These are phyloP conservation scores for Teunomyces stri DNA, from an alignment of 805 yeast genomes.

Conservation along the genomic window DNA sequence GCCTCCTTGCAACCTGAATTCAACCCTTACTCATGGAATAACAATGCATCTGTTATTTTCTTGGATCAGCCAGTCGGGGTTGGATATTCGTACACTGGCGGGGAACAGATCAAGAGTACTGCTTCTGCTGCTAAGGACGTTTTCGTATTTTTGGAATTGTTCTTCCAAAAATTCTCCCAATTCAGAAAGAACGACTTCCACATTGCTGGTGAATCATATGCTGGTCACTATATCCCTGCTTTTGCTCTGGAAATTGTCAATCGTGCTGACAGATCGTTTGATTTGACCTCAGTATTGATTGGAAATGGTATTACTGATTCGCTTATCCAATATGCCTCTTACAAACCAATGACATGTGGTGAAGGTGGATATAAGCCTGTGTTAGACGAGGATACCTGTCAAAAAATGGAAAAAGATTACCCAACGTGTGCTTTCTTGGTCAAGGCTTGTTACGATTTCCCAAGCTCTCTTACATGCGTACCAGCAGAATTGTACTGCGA, in stretches of 20 bases:
- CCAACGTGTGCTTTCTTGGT: slow-evolving; percentile 34
- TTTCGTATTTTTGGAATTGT: slow-evolving; percentile 22
- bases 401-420: slow-evolving; percentile 31
- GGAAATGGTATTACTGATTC: slow-evolving; percentile 48
- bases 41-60: slow-evolving; percentile 27
- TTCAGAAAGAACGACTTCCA: slow-evolving; percentile 19
- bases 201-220: slow-evolving; percentile 26
- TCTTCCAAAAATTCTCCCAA: slow-evolving; percentile 24
- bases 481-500: slow-evolving; percentile 39
- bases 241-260: slow-evolving; percentile 21
- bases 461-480: slow-evolving; percentile 36
- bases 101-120: slow-evolving; percentile 16
- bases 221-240: slow-evolving; percentile 26
- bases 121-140: slow-evolving; percentile 20
- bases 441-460: slow-evolving; percentile 30
- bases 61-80: slow-evolving; percentile 28
- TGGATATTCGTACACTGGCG: slow-evolving; percentile 21
- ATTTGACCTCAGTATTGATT: slow-evolving; percentile 38
- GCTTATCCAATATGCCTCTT: slow-evolving; percentile 36
- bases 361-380: slow-evolving; percentile 44
- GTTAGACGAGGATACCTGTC: slow-evolving; percentile 30
- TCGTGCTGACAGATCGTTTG: slow-evolving; percentile 22
- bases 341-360: slow-evolving; percentile 47
- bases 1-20: slow-evolving; percentile 20
- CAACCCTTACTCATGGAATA: slow-evolving; percentile 30